Conservation (phyloP, 1,139 yeast genomes). For the Suhomyces terraborum region DNA sequence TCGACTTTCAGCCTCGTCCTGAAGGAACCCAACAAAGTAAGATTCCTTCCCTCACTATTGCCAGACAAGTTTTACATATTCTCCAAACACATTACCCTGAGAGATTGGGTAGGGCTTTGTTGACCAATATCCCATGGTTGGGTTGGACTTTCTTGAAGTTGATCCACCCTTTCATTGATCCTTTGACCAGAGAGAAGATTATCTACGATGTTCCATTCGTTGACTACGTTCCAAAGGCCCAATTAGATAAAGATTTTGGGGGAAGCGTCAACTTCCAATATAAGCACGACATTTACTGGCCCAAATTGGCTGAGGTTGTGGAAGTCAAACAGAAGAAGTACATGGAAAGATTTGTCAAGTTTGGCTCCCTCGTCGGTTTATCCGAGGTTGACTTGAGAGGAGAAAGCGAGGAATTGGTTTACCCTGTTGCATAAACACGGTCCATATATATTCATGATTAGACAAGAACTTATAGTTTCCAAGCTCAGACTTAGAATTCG, state of each 20-base stretch:
- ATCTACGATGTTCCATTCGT: slow-evolving; percentile 88
- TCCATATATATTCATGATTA: too few relatives aligned
- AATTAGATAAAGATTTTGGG: slow-evolving; percentile 80
- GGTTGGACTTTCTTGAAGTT: slow-evolving; percentile 88
- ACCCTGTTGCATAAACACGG: slow-evolving; percentile 21
- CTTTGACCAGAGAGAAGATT: slow-evolving; percentile 87
- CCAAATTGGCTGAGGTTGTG: slow-evolving; percentile 60
- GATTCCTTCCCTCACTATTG: slow-evolving; percentile 80
- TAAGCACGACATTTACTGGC: slow-evolving; percentile 81
- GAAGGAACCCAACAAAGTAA: slow-evolving; percentile 57
- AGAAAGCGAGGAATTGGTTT: slow-evolving; percentile 39
- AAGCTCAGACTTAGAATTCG: too few relatives aligned
- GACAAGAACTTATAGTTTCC: too few relatives aligned
- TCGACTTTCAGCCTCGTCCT: slow-evolving; percentile 48
- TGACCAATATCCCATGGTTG: slow-evolving; percentile 90
- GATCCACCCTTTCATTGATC: slow-evolving; percentile 93
- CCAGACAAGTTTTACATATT: slow-evolving; percentile 81
- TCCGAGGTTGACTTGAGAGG: slow-evolving; percentile 83
- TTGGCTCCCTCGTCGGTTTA: slow-evolving; percentile 75
- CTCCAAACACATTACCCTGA: slow-evolving; percentile 96
- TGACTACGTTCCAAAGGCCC: slow-evolving; percentile 76
- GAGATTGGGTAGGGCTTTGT: slow-evolving; percentile 84
- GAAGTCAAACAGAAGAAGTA: slow-evolving; percentile 56
- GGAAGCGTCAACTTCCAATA: slow-evolving; percentile 85
- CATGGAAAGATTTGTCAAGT: slow-evolving; percentile 59